These are phyloP conservation scores for Phytophthora meadii DNA, from an alignment of 352 stramenopile genomes.

Conservation along the genomic window DNA sequence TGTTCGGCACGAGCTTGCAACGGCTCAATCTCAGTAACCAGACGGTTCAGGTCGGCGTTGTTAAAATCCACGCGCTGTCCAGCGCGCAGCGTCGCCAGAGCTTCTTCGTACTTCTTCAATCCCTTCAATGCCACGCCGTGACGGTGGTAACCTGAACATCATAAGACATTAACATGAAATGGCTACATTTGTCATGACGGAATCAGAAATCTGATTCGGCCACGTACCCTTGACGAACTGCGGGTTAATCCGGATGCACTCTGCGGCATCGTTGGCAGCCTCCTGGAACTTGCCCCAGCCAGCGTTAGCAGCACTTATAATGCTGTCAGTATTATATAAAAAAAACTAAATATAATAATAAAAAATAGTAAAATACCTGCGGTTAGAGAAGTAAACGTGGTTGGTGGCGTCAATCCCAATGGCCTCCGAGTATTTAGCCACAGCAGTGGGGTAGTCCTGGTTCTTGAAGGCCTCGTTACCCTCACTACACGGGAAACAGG, in stretches of 20 bases:
- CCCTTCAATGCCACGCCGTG: slow-evolving; percentile 93
- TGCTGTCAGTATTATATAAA: not conserved
- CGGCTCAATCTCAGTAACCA: slow-evolving; percentile 85
- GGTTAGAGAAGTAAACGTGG: slow-evolving; percentile 96
- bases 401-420: slow-evolving; percentile 89
- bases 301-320: slow-evolving; percentile 70
- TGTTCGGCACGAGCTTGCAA: slow-evolving; percentile 70
- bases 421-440: slow-evolving; percentile 94
- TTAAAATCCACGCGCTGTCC: slow-evolving; percentile 86
- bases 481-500: slow-evolving; percentile 56
- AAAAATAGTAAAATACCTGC: slow-evolving; percentile 48
- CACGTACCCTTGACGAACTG: slow-evolving; percentile 93
- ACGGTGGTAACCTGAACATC: slow-evolving; percentile 89
- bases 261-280: slow-evolving; percentile 85
- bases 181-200: slow-evolving; percentile 10
- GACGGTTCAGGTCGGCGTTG: slow-evolving; percentile 85
- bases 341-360: no score
- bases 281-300: slow-evolving; percentile 78
- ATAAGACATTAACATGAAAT: slow-evolving; percentile 21
- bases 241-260: slow-evolving; percentile 93
- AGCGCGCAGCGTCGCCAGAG: slow-evolving; percentile 72
- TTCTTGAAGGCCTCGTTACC: slow-evolving; percentile 96
- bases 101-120: slow-evolving; percentile 83
- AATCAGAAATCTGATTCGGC: slow-evolving; percentile 10
- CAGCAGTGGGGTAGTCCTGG: slow-evolving; percentile 88